Percentiles rank a stretch among this genome's conserved stretches.
Evolutionary conservation across 78 protist genomes (phyloP).

Genomic region (Capsaspora owczarzaki): DNA sequence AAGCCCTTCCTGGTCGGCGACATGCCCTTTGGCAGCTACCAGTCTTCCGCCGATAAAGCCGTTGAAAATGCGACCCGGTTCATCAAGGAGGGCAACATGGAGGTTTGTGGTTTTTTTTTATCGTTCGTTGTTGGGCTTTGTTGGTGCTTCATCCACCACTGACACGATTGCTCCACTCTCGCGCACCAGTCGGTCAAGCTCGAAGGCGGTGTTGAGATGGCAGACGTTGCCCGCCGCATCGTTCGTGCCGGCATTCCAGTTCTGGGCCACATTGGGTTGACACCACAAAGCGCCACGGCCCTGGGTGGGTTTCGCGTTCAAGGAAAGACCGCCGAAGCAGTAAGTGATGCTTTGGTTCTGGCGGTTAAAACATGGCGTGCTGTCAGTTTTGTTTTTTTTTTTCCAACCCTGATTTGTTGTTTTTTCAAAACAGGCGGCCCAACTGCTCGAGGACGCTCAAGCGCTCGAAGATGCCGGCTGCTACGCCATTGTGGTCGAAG

Average conservation of each 20-base stretch:
- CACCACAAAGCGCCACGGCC: slow-evolving; percentile 72
- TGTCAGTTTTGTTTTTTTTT: neutral
- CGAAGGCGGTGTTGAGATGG: slow-evolving; percentile 67
- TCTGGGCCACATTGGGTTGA: slow-evolving; percentile 86
- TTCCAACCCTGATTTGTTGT: neutral
- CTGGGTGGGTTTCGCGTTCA: slow-evolving; percentile 82
- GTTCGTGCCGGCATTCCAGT: slow-evolving; percentile 78
- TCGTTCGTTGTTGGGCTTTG: neutral
- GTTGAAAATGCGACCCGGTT: slow-evolving; percentile 68
- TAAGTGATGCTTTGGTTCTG: too few species aligned
- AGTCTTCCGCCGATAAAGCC: slow-evolving; percentile 47
- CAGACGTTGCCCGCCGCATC: slow-evolving; percentile 29
- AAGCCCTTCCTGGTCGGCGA: slow-evolving; percentile 76
- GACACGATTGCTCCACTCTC: neutral
- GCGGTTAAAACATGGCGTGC: neutral
- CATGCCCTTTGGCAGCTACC: slow-evolving; percentile 87
- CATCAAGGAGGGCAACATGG: slow-evolving; percentile 48
- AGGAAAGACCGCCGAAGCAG: slow-evolving; percentile 54
- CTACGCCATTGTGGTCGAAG: slow-evolving; percentile 76
- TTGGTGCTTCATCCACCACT: neutral
- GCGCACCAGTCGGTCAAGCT: slow-evolving; percentile 66
- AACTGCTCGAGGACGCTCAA: slow-evolving; percentile 74
- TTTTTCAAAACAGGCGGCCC: slow-evolving; percentile 20
- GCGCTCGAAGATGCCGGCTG: slow-evolving; percentile 84
- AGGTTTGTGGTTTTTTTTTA: neutral